Base-by-base conservation (phyloP, 2,329 filamentous ascomycete genomes). In the Pestalotiopsis fici region DNA sequence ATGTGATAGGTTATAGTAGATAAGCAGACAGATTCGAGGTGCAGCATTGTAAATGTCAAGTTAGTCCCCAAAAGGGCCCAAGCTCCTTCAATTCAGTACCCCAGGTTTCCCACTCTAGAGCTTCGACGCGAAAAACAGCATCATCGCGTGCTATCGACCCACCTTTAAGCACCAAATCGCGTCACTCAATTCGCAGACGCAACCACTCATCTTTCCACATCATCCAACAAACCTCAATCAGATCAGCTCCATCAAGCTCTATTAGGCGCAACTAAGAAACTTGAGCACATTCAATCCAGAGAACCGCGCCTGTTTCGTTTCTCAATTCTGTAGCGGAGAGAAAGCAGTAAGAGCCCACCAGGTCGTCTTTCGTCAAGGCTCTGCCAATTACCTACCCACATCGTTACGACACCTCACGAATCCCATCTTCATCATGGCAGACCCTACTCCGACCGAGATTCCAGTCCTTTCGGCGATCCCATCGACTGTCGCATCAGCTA, bases 391-490 rank as follows among this genome's bases (percentile, higher is more conserved):
- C 55, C 55, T 23, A 57, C 25, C 21, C 23, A 15, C n/a, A 57
- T 25, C 31, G 31, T 15, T 23, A 27, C 55, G 27, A 27, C 55
- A 57, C 15, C 23, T 9, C 27, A 57, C 55, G 55, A 11, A 7
- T 6, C 55, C 55, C 54, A n/a, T 43, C 50, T 70, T 67, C 71
- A 70, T 67, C 60, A 78, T 78, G 76, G 73, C 75, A 9, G 76
- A 78, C 12, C 69, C 71, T 64, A 76, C 74, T 43, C 70, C 75
- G 47, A 74, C 69, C 59, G 76, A 78, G 23, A 74, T 70, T 4
- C 73, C 74, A 7, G 69, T 74, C n/a, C 74, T 73, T 27, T 77
- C 75, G 2, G 73, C 72, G 2, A 71, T 78, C 37, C 70, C 75
- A 0, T 78, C 76, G 11, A 71, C 73, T 39, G 71, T 70, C 12